Base-by-base conservation (phyloP, 2,329 filamentous ascomycete genomes). In the Scleromitrula shiraiana region DNA sequence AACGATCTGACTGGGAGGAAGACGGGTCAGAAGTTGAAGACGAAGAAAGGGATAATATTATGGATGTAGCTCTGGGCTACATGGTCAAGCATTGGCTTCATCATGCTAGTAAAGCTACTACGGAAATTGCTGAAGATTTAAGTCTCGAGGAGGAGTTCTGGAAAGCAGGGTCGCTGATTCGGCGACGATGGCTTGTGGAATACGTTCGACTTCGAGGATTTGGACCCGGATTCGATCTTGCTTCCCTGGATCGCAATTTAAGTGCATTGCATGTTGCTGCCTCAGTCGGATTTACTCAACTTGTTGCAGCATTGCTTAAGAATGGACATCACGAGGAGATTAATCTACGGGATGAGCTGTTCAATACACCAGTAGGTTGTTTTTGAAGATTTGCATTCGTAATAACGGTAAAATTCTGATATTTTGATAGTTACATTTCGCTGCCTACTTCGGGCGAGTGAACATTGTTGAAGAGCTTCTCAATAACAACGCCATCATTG, bases 81-180 rank as follows among this genome's bases (percentile, higher is more conserved):
- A 35, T 24, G 20, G 36, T 48, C 30, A 48, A 48, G 29, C 29
- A 48, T 38, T 48, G 45, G 45, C 45, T 48, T 17, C 27, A 41
- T 15, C 45, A 48, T 27, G 45, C 26, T 12, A 35, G 38, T 19
- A 37, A 41, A 35, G 45, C 45, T 22, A 48, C 45, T 2, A 22
- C 14, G 7, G 45, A 41, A 26, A 33, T 48, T 14, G 36, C 38
- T 12, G 45, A 48, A 8, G 38, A 41, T 20, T 36, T 48, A 29
- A 41, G 38, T 41, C 19, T 48, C 2, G 38, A 48, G 20, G 27
- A 48, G 10, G 45, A 41, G 22, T 48, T 48, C 20, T 48, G 45
- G 45, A 22, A 23, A 12, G 4, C 9, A 33, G 22, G 33, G 12
- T 35, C 45, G 8, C 30, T 29, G 2, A 41, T 41, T 12, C 26